Conservation (phyloP, 768 basidiomycete species). For the Leccinum olivaceopallidum region DNA sequence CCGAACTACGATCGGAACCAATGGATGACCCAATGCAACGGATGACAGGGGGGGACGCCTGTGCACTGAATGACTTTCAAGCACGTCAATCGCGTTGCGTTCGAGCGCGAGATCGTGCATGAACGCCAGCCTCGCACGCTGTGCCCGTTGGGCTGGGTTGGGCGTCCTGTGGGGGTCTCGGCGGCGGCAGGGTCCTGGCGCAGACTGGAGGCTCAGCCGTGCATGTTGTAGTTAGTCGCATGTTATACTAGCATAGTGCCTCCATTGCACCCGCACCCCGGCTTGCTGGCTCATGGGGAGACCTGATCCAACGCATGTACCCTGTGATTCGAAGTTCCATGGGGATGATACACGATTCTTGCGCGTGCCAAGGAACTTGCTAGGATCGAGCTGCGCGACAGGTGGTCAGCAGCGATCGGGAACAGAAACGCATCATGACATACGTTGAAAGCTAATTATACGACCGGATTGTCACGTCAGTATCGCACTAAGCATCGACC, state of each 20-base stretch:
- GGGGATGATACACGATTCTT: constrained; percentile 35
- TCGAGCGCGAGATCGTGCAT: constrained; percentile 10
- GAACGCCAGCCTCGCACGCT: constrained; percentile 20
- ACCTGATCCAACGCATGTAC: constrained; percentile 27
- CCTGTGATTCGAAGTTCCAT: constrained; percentile 44
- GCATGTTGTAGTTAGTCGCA: too few relatives aligned
- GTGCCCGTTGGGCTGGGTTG: too few relatives aligned
- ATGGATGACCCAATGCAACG: constrained; percentile 48
- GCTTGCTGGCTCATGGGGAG: too few relatives aligned
- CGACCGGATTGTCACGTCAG: too few relatives aligned
- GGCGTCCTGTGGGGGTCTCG: too few relatives aligned
- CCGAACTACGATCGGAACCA: constrained; percentile 33
- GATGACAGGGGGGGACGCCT: constrained; percentile 46
- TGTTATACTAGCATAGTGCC: too few relatives aligned
- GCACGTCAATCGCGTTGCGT: constrained; percentile 17
- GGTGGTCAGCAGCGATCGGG: background rate
- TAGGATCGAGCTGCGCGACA: constrained; percentile 20
- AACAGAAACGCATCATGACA: background rate
- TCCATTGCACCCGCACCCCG: too few relatives aligned
- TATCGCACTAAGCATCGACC: too few relatives aligned
- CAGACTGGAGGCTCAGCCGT: too few relatives aligned
- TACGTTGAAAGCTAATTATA: too few relatives aligned
- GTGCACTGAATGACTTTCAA: background rate
- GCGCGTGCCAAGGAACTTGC: constrained; percentile 31
- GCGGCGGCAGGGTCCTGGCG: too few relatives aligned